phyloP scores from a whole-genome alignment of 2,329 filamentous ascomycete genomes.

The Aspergillus sp. region DNA sequence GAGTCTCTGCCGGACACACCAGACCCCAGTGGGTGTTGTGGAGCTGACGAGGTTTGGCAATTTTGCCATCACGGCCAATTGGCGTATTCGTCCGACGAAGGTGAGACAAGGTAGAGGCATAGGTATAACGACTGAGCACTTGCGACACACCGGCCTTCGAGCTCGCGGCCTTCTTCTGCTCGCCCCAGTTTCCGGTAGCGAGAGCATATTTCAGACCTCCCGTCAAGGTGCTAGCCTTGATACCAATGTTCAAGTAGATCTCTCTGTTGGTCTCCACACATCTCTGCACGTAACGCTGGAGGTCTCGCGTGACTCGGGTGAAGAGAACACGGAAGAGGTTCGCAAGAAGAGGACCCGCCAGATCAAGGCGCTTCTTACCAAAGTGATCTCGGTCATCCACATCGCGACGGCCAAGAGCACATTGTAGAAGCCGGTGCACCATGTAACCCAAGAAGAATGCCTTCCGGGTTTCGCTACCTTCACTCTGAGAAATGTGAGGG shows the following conservation, averaged over 20 bases:
- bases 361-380: slow-evolving; percentile 95
- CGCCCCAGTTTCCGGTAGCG: slow-evolving; percentile 98
- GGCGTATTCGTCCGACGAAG: slow-evolving; percentile 96
- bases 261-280: slow-evolving; percentile 87
- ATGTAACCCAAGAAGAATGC: slow-evolving; percentile 99
- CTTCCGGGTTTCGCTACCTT: slow-evolving; percentile 92
- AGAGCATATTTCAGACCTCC: slow-evolving; percentile 96
- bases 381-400: slow-evolving; percentile 98
- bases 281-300: slow-evolving; percentile 85
- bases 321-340: slow-evolving; percentile 93
- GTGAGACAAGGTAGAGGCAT: slow-evolving; percentile 94
- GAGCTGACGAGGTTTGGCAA: slow-evolving; percentile 94
- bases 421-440: slow-evolving; percentile 93
- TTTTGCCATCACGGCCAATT: slow-evolving; percentile 95
- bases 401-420: slow-evolving; percentile 86
- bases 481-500: slow-evolving; percentile 91
- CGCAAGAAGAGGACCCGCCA: slow-evolving; percentile 91
- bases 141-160: slow-evolving; percentile 97
- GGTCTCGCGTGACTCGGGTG: slow-evolving; percentile 84
- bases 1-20: slow-evolving; percentile 95
- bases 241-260: slow-evolving; percentile 85
- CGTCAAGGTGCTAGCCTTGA: slow-evolving; percentile 87
- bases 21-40: slow-evolving; percentile 99
- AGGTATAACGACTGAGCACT: slow-evolving; percentile 96
- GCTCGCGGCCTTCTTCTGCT: slow-evolving; percentile 96